Evolutionary conservation across 805 yeast genomes (phyloP).

Genomic region (Cyberlindnera samutprakarnensis): DNA sequence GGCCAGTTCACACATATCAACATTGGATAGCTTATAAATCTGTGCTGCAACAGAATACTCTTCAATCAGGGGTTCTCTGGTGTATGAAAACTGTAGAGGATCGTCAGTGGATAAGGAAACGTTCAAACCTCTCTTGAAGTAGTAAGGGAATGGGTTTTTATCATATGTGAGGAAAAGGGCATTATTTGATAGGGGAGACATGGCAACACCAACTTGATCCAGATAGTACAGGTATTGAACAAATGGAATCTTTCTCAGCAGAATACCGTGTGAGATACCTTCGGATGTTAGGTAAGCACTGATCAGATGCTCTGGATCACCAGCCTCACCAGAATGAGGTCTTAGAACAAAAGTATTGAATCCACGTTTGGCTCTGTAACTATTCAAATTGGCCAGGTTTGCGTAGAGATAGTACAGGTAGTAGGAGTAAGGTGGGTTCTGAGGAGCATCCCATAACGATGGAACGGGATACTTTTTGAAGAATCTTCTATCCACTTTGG

Average conservation of each 20-base stretch:
- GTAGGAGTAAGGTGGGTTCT: slow-evolving; percentile 97
- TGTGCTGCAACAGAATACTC: slow-evolving; percentile 98
- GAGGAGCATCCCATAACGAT: slow-evolving; percentile 63
- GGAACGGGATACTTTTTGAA: slow-evolving; percentile 86
- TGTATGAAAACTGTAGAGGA: slow-evolving; percentile 94
- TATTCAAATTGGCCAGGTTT: slow-evolving; percentile 78
- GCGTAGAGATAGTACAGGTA: slow-evolving; percentile 85
- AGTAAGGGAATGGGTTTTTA: slow-evolving; percentile 89
- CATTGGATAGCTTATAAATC: slow-evolving; percentile 87
- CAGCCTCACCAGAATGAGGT: slow-evolving; percentile 99
- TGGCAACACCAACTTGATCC: slow-evolving; percentile 95
- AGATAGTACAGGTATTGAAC: slow-evolving; percentile 88
- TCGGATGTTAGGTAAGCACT: slow-evolving; percentile 85
- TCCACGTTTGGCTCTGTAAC: slow-evolving; percentile 68
- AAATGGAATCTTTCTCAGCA: slow-evolving; percentile 88
- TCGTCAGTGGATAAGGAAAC: slow-evolving; percentile 96
- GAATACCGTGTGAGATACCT: slow-evolving; percentile 91
- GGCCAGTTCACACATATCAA: slow-evolving; percentile 97
- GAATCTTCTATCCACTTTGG: slow-evolving; percentile 78
- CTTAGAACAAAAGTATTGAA: slow-evolving; percentile 89
- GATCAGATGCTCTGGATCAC: slow-evolving; percentile 95
- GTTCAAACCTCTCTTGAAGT: slow-evolving; percentile 88
- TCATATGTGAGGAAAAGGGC: slow-evolving; percentile 94
- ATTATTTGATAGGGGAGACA: slow-evolving; percentile 96
- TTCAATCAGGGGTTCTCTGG: slow-evolving; percentile 94